These are phyloP conservation scores for Thamnidium elegans DNA, from an alignment of 192 early-diverging fungal species.

Conservation along the genomic window DNA sequence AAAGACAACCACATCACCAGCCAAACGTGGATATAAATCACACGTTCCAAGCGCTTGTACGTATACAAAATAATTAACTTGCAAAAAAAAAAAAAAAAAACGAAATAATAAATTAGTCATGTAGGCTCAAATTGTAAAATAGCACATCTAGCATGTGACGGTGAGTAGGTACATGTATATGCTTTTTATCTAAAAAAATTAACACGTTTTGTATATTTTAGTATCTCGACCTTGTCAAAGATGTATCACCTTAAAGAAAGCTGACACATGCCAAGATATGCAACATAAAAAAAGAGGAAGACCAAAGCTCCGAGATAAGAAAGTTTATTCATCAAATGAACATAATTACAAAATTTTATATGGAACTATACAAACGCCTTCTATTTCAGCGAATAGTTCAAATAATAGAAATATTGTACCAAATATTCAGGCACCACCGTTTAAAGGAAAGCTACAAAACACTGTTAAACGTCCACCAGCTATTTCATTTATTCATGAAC, in stretches of 20 bases:
- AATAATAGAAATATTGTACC: neutral
- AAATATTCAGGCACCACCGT: neutral
- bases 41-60: conserved; percentile 88
- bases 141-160: conserved; percentile 86
- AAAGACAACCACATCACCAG: conserved; percentile 17
- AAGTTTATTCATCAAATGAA: conserved; percentile 22
- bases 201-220: conserved; percentile 23
- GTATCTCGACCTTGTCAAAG: conserved; percentile 76
- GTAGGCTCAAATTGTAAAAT: conserved; percentile 74
- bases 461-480: conserved; percentile 1
- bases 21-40: conserved; percentile 53
- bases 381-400: conserved; percentile 7
- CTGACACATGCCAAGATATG: conserved; percentile 81
- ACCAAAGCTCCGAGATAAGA: conserved; percentile 70
- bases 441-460: neutral
- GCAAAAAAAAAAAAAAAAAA: neutral
- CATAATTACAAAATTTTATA: conserved; percentile 31
- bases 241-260: conserved; percentile 69
- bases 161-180: conserved; percentile 43
- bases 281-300: conserved; percentile 87
- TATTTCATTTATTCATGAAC: conserved; percentile 24
- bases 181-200: neutral
- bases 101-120: neutral
- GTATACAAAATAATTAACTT: conserved; percentile 6
- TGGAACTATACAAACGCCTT: conserved; percentile 27